Conservation (phyloP, 2,329 filamentous ascomycete species). For the Pezicula radicicola region DNA sequence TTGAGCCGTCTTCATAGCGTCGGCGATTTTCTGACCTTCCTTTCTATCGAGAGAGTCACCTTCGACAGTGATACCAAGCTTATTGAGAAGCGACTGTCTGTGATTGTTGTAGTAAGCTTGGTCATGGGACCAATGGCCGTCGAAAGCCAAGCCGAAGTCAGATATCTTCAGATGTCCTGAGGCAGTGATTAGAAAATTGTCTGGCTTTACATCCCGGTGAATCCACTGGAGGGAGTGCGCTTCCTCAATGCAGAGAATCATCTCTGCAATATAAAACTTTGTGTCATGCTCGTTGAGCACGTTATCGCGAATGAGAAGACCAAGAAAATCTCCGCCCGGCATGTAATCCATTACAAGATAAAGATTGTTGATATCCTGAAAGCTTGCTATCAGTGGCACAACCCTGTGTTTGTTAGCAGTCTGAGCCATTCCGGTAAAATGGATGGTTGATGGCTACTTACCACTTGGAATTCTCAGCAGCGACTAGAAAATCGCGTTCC, state of each 20-base stretch:
- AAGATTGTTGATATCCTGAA: constrained; percentile 79
- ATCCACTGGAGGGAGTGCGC: constrained; percentile 86
- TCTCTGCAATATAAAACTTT: constrained; percentile 89
- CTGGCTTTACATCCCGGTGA: constrained; percentile 93
- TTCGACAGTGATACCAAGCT: constrained; percentile 68
- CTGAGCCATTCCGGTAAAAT: not conserved
- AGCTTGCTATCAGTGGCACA: constrained; percentile 82
- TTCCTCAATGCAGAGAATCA: constrained; percentile 93
- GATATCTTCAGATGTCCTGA: constrained; percentile 93
- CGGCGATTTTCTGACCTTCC: constrained; percentile 41
- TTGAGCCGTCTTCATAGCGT: constrained; percentile 35
- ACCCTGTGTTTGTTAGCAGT: constrained; percentile 51
- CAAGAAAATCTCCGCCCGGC: constrained; percentile 92
- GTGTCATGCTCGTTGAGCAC: constrained; percentile 75
- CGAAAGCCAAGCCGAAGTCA: constrained; percentile 93
- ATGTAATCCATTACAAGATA: constrained; percentile 99
- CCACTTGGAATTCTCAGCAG: constrained; percentile 83
- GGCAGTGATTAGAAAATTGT: constrained; percentile 90
- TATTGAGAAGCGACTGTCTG: constrained; percentile 74
- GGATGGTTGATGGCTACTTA: constrained; percentile 28
- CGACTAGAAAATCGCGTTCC: constrained; percentile 87
- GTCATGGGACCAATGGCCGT: constrained; percentile 93
- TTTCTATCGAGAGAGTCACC: constrained; percentile 71
- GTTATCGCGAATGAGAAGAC: constrained; percentile 80
- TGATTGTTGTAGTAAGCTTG: constrained; percentile 83